Percentiles rank a stretch among this genome's conserved stretches.
These are phyloP conservation scores for Rhododendron mucronatum DNA, from an alignment of 148 eudicot species.

Conservation along the genomic window DNA sequence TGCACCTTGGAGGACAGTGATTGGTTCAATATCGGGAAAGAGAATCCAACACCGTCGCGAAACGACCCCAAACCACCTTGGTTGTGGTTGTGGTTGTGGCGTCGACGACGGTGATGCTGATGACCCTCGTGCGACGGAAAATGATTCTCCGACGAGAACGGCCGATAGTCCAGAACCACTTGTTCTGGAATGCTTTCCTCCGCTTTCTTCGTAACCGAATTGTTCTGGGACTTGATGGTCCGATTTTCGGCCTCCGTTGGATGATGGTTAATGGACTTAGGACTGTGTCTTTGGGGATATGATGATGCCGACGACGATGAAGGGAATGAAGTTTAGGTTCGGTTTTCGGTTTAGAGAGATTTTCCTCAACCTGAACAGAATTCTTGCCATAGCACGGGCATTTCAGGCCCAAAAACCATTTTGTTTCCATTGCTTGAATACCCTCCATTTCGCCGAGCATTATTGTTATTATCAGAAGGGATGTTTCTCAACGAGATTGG, in stretches of 20 bases:
- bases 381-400: conserved; percentile 76
- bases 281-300: conserved; percentile 24
- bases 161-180: neutral
- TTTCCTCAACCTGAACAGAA: conserved; percentile 49
- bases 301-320: conserved; percentile 10
- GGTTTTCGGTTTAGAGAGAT: conserved; percentile 19
- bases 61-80: conserved; percentile 16
- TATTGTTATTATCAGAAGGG: conserved; percentile 1
- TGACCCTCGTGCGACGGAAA: neutral
- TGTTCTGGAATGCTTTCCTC: neutral
- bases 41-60: conserved; percentile 40
- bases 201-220: neutral
- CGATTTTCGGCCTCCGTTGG: neutral
- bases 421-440: conserved; percentile 13
- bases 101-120: conserved; percentile 12
- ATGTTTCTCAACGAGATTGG: conserved; percentile 28
- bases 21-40: conserved; percentile 56
- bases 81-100: neutral
- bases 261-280: neutral
- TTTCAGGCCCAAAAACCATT: conserved; percentile 49
- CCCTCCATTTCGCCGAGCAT: conserved; percentile 4
- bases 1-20: conserved; percentile 20
- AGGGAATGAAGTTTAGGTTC: neutral
- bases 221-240: neutral
- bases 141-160: neutral